Base-by-base conservation (phyloP, 805 yeast species). In the Barnettozyma populi region DNA sequence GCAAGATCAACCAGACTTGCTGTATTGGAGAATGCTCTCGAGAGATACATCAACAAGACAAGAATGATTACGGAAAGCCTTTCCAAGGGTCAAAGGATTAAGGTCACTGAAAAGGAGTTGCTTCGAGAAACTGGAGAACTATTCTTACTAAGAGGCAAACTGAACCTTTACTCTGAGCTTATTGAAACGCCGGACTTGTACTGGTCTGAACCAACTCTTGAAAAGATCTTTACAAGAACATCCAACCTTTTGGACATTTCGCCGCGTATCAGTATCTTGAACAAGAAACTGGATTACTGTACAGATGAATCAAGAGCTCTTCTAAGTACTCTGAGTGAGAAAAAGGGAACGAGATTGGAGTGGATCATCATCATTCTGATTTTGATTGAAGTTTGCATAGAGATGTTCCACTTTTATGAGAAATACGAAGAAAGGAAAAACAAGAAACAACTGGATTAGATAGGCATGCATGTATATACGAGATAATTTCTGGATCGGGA, bases 131-230 rank as follows among this genome's bases (percentile, higher is more conserved):
- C 94, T 0, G 97, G 97, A 0, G 72, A 82, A 46, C 69, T 90
- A 20, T 78, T 90, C 53, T 68, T 87, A 38, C 69, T 90, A 13
- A 70, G 97, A 50, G 96, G 96, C 1, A 84, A 84, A 55, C 72
- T 90, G 55, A 90, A 90, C 57, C 68, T 90, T 29, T 89, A 90
- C 64, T 85, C 92, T 9, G 96, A 90, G 59, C 73, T 90, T 50
- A 87, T 88, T 27, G 97, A 90, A 57, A 88, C 95, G 0, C 97
- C 97, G 0, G 97, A 90, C 63, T 67, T 89, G 38, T 90, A 90
- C 65, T 90, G 97, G 97, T 78, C 88, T 41, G 96, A 90, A 60
- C 95, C 97, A 1, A 79, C 80, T 31, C 69, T 90, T 46, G 97
- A 90, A 60, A 74, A 74, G 46, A 79, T 89, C 9, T 90, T 88